phyloP scores from a whole-genome alignment of 2,329 filamentous ascomycete genomes.

The Fusarium xyrophilum region DNA sequence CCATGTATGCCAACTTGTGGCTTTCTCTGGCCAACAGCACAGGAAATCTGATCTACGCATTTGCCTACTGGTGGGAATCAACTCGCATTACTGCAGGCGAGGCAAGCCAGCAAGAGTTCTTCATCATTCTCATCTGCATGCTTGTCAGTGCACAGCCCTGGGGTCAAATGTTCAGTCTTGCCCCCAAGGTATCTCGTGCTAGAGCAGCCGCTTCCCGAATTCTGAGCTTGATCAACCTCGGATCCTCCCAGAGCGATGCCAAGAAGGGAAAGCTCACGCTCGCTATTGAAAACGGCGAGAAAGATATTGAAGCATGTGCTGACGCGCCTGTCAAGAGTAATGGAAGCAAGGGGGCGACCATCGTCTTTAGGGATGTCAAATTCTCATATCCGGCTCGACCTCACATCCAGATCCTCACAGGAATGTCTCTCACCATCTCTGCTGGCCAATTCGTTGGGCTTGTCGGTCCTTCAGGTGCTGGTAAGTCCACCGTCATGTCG shows the following conservation, averaged over 20 bases:
- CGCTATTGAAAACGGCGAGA: constrained; percentile 24
- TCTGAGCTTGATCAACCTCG: constrained; percentile 57
- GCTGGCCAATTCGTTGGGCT: constrained; percentile 68
- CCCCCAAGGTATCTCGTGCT: constrained; percentile 75
- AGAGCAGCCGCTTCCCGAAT: constrained; percentile 66
- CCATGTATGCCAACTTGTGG: constrained; percentile 63
- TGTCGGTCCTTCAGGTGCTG: constrained; percentile 70
- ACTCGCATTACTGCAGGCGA: constrained; percentile 71
- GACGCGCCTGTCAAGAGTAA: constrained; percentile 38
- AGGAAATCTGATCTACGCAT: constrained; percentile 73
- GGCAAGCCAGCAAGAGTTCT: constrained; percentile 72
- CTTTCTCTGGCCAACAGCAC: constrained; percentile 66
- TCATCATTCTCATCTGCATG: constrained; percentile 75
- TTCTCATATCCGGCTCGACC: constrained; percentile 72
- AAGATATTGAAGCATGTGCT: constrained; percentile 51
- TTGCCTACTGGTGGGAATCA: constrained; percentile 83
- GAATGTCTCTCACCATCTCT: constrained; percentile 62
- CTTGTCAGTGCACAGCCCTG: constrained; percentile 76
- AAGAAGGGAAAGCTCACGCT: constrained; percentile 19
- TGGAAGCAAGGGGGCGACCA: constrained; percentile 50
- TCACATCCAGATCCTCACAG: constrained; percentile 62
- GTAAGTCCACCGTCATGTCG: constrained; percentile 71
- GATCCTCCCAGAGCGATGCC: constrained; percentile 41
- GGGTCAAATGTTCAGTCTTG: constrained; percentile 77
- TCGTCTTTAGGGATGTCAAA: constrained; percentile 64